Conservation (phyloP, 2,329 filamentous ascomycete species). For the Diaporthe citriasiana region DNA sequence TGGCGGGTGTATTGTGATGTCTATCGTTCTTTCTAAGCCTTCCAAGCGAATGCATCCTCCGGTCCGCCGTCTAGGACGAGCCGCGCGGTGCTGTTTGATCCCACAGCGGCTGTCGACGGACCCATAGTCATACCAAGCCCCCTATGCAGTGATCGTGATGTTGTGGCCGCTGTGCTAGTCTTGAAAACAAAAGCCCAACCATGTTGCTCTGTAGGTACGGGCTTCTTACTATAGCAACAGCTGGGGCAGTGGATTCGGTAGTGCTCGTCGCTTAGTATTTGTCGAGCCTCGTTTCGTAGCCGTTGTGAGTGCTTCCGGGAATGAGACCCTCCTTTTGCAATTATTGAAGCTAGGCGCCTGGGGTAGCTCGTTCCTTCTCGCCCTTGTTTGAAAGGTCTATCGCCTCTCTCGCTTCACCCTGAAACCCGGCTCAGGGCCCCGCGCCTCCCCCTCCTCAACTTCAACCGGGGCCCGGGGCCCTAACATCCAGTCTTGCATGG, state of each 20-base stretch:
- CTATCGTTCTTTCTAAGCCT: conserved; percentile 17
- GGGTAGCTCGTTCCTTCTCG: background rate
- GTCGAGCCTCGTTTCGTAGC: background rate
- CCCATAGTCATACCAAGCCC: conserved; percentile 4
- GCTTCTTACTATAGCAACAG: background rate
- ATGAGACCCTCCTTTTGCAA: background rate
- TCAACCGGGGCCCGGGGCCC: conserved; percentile 78
- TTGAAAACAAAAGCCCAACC: conserved; percentile 1
- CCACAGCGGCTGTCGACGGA: conserved; percentile 22
- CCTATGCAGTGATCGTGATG: conserved; percentile 30
- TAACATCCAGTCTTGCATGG: conserved; percentile 99
- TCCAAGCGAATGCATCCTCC: conserved; percentile 24
- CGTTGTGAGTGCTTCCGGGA: background rate
- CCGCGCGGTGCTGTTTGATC: conserved; percentile 35
- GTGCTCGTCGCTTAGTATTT: background rate
- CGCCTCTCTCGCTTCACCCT: conserved; percentile 26
- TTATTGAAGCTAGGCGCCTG: background rate
- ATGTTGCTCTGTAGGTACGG: background rate
- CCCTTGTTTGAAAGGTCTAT: background rate
- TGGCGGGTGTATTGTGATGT: conserved; percentile 9
- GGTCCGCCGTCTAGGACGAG: conserved; percentile 14
- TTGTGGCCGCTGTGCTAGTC: background rate
- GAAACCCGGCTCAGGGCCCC: conserved; percentile 15
- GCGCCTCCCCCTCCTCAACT: conserved; percentile 41
- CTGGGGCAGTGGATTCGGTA: background rate